These are phyloP conservation scores for Clavispora fructus DNA, from an alignment of 805 yeast species.

Conservation along the genomic window DNA sequence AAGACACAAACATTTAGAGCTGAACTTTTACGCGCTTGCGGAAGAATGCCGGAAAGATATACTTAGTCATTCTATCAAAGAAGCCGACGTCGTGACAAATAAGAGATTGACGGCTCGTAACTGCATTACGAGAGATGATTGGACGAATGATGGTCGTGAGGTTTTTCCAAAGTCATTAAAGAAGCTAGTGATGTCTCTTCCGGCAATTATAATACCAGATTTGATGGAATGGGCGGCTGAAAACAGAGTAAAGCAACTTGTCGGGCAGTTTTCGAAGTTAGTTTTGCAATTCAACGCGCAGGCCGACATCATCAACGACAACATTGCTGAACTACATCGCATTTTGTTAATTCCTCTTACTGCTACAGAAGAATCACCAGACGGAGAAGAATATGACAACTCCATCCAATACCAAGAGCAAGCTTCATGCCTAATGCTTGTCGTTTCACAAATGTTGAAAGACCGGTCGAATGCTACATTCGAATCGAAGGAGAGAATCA, in stretches of 20 bases:
- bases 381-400: constrained; percentile 74
- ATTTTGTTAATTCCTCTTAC: constrained; percentile 48
- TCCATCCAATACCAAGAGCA: constrained; percentile 73
- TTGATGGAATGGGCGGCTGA: constrained; percentile 15
- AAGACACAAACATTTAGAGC: constrained; percentile 43
- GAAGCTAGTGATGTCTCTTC: constrained; percentile 26
- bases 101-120: constrained; percentile 21
- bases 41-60: constrained; percentile 53
- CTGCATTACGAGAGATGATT: constrained; percentile 2
- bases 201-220: constrained; percentile 18
- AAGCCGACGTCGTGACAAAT: constrained; percentile 24
- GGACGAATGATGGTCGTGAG: constrained; percentile 26
- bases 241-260: constrained; percentile 16
- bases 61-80: constrained; percentile 38
- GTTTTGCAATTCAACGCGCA: constrained; percentile 45
- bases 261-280: constrained; percentile 17
- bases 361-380: constrained; percentile 42
- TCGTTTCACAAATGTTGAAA: constrained; percentile 41
- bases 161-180: constrained; percentile 31
- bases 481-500: constrained; percentile 4
- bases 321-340: constrained; percentile 41
- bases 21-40: constrained; percentile 52
- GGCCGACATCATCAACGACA: constrained; percentile 43
- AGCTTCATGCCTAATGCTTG: constrained; percentile 54
- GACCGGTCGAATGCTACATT: constrained; percentile 25